Base-by-base conservation (phyloP, 768 basidiomycete species). In the Boletus patriciae region DNA sequence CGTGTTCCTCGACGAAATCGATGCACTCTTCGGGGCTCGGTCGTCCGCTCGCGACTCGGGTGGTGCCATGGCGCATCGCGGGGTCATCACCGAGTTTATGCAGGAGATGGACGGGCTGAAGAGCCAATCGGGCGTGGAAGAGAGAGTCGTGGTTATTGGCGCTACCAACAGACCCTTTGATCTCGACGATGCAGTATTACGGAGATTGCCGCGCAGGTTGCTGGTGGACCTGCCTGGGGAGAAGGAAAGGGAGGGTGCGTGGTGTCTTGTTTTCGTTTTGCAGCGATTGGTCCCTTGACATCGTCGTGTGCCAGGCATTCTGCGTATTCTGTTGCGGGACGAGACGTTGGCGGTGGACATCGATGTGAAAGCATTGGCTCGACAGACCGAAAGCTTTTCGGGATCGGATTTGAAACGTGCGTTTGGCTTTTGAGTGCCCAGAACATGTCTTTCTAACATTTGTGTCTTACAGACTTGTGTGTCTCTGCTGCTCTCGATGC, bases 101-200 rank as follows among this genome's bases (percentile, higher is more conserved):
- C 90, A 92, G 67, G 93, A 96, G 70, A 96, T 98, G 94, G 94
- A 98, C 65, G 94, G 94, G 3, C 75, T 98, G 55, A 89, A 85
- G 68, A 83, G 89, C 10, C 69, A 61, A 21, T 50, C 58, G 7
- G 55, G 69, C 12, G 82, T 81, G 60, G 89, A 93, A 52, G 85
- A 90, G 60, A 84, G 84, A 59, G 85, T 97, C 54, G 87, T 96
- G 54, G 87, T 98, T 47, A 93, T 98, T 50, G 94, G 95, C 40
- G 94, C 94, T 2, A 97, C 95, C 3, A 98, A 98, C 70, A 74
- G 94, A 61, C 92, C 92, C 1, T 94, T 92, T 64, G 92, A 94
- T 66, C 75, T 94, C 33, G 92, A 94, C 66, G 94, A 97, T 71
- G 94, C 95, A 16, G 90, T 98, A 10, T 77, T 98, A 21, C 84